These are phyloP conservation scores for Malus domestica DNA, from an alignment of 306 rosid genomes.

Conservation along the genomic window DNA sequence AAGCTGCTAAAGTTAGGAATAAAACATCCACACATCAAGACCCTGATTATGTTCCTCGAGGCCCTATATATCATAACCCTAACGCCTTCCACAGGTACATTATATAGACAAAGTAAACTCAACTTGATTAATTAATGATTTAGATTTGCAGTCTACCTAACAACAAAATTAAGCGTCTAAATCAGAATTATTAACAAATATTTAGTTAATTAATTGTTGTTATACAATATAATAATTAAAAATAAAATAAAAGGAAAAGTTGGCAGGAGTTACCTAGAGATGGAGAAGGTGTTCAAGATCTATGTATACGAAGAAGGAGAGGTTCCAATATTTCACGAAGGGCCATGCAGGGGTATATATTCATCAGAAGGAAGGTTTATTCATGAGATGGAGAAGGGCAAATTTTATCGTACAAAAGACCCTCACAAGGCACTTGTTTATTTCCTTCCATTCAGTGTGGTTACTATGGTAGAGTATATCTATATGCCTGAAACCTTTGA, in stretches of 20 bases:
- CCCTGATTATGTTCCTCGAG: constrained; percentile 39
- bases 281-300: constrained; percentile 55
- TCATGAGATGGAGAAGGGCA: constrained; percentile 44
- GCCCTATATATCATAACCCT: constrained; percentile 40
- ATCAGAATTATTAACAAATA: too few species aligned
- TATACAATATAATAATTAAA: too few species aligned
- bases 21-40: constrained; percentile 26
- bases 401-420: constrained; percentile 31
- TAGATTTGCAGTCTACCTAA: too few species aligned
- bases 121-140: too few species aligned
- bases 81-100: constrained; percentile 44
- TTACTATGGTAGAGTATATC: constrained; percentile 32
- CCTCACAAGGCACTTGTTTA: constrained; percentile 40
- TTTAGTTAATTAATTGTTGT: too few species aligned
- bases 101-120: too few species aligned
- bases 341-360: constrained; percentile 38
- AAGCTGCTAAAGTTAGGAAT: constrained; percentile 32
- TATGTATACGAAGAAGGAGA: constrained; percentile 60
- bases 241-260: too few species aligned
- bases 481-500: constrained; percentile 5
- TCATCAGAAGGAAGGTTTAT: constrained; percentile 44
- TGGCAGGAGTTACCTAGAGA: constrained; percentile 50
- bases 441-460: constrained; percentile 50
- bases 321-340: constrained; percentile 41
- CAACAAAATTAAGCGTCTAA: too few species aligned